Base-by-base conservation (phyloP, 2,329 filamentous ascomycete species). In the Penicillium brasilianum region DNA sequence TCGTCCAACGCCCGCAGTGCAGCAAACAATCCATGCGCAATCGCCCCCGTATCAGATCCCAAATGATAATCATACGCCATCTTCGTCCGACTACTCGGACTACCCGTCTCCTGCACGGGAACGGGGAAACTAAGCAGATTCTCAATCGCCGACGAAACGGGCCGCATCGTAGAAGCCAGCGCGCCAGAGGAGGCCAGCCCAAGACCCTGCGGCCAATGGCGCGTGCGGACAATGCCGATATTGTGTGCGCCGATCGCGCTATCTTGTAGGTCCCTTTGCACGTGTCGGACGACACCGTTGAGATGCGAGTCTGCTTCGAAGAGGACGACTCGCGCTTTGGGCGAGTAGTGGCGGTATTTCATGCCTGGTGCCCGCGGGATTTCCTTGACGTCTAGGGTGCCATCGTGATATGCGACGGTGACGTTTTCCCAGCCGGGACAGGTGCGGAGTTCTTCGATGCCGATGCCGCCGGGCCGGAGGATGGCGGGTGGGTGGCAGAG, bases 321-420 rank as follows among this genome's bases (percentile, higher is more conserved):
- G 1, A 98, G 82, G 14, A 96, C 81, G 2, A 99, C 93, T 49
- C 84, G 87, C 1, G 95, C 96, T 75, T 89, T 91, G 0, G 95
- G 95, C 46, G 93, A 96, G 73, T 99, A 99, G 75, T 99, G 95
- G 74, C 95, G 92, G 76, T 99, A 99, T 78, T 99, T 99, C 95
- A 99, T 99, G 0, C 95, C 95, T 0, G 95, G 95, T 0, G 95
- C 95, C 59, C 92, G 84, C 0, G 95, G 95, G 10, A 85, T 84
- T 55, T 77, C 80, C 54, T 85, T 86, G 5, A 86, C 89, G 20
- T 86, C 83, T 69, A 92, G 87, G 16, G 87, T 87, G 59, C 85
- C 84, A 70, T 97, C 92, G 72, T 89, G 88, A 76, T 97, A 98
- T 11, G 86, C 94, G 61, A 90, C 87, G 63, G 84, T 82, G 0